Conservation (phyloP, 208 protist species). For the Lotmaria passim region DNA sequence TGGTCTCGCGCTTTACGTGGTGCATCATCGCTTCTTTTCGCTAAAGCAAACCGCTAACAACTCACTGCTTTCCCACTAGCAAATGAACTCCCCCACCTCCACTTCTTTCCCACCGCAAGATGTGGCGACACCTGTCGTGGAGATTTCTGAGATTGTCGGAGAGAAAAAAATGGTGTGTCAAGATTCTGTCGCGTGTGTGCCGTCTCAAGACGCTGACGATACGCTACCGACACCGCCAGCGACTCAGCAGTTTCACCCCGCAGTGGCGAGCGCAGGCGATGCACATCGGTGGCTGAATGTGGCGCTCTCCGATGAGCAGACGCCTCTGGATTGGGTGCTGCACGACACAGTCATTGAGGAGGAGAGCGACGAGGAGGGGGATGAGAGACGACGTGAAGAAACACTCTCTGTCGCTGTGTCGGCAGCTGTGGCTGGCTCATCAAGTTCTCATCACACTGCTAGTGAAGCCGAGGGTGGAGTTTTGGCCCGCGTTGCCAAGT, state of each 20-base stretch:
- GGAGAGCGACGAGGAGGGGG: background rate
- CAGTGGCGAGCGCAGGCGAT: background rate
- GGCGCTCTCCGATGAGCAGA: background rate
- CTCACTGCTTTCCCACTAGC: too few species aligned
- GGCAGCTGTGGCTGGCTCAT: too few species aligned
- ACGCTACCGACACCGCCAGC: conserved; percentile 19
- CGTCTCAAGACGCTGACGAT: conserved; percentile 8
- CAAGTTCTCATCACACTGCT: background rate
- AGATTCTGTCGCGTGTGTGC: too few species aligned
- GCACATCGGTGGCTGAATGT: background rate
- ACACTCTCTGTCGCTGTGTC: too few species aligned
- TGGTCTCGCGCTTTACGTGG: background rate
- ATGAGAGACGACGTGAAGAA: background rate
- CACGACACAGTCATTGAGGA: conserved; percentile 4
- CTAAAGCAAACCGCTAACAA: too few species aligned
- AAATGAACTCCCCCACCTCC: too few species aligned
- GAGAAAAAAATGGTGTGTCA: too few species aligned
- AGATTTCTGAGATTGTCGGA: too few species aligned
- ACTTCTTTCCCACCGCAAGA: too few species aligned
- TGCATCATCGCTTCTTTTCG: too few species aligned
- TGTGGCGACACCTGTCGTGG: too few species aligned
- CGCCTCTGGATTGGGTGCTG: conserved; percentile 15
- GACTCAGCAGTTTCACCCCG: background rate
- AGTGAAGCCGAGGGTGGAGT: background rate
- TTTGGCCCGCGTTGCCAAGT: background rate